Evolutionary conservation across 306 rosid genomes (phyloP).

Genomic region (Ormosia semicastrata): DNA sequence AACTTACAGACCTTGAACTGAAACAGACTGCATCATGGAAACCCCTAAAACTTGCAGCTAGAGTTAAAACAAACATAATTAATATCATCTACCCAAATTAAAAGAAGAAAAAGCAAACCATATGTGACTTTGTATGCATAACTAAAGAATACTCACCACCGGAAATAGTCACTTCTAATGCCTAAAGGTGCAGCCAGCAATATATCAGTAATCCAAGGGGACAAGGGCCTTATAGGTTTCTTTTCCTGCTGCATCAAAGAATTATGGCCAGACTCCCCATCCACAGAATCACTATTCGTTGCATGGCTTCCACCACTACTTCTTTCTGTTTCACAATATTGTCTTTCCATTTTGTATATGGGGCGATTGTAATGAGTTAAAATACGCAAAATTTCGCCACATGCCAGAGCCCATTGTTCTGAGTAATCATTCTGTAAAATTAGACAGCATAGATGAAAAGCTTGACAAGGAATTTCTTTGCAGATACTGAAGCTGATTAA

Average conservation of each 20-base stretch:
- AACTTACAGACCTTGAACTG: neutral
- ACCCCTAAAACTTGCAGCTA: neutral
- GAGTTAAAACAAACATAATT: neutral
- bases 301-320: slow-evolving; percentile 83
- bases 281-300: slow-evolving; percentile 63
- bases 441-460: slow-evolving; percentile 14
- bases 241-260: slow-evolving; percentile 67
- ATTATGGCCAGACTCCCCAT: slow-evolving; percentile 48
- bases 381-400: slow-evolving; percentile 92
- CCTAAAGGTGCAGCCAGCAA: slow-evolving; percentile 91
- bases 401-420: slow-evolving; percentile 98
- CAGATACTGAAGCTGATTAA: neutral
- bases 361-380: slow-evolving; percentile 98
- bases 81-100: neutral
- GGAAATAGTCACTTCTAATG: slow-evolving; percentile 92
- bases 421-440: slow-evolving; percentile 79
- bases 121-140: neutral
- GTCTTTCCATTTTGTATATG: slow-evolving; percentile 69
- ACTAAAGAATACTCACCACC: slow-evolving; percentile 66
- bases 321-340: slow-evolving; percentile 68
- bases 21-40: neutral
- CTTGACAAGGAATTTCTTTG: too few relatives aligned
- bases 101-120: neutral
- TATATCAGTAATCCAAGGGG: slow-evolving; percentile 96
- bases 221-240: slow-evolving; percentile 84